Evolutionary conservation across 1,284 basidiomycete genomes (phyloP), one percentile per base, ranked within the genome.

Genomic region (Cutaneotrichosporon sp.): DNA sequence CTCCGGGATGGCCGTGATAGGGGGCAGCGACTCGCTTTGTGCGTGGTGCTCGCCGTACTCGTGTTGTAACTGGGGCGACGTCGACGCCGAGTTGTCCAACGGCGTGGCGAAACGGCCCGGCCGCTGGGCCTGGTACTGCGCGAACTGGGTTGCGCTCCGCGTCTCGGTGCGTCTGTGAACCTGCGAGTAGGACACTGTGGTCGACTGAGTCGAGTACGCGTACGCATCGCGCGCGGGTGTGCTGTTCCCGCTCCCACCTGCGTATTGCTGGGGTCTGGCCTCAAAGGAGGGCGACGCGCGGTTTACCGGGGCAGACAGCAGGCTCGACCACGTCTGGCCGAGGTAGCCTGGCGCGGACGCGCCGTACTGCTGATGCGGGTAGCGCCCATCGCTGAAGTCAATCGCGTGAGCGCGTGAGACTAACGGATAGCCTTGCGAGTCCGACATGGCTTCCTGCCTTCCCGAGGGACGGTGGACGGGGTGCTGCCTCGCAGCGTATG

Each of bases 241-340:
- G 20, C 45, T 16, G 22, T 27, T 24, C 45, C 22, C 45, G 6
- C 20, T 20, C n/a, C 45, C 45, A 25, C 22, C 20, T 18, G 14
- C 38, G 16, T 42, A 7, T 3, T 42, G 18, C 18, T 42, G 38
- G 8, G 38, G 38, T 42, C 7, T 16, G 5, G 16, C 38, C 18
- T n/a, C 38, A 18, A 42, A 42, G 18, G 38, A 42, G 3, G 16
- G 38, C 7, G 38, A n/a, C 18, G 16, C 18, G 18, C 38, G 16
- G 38, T n/a, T 8, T 5, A 42, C 18, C 18, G 3, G 38, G 6
- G 1, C 38, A 8, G 47, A 29, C 14, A 49, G 13, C 22, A 49
- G 27, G 14, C 27, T 25, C 18, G 51, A 53, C 51, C 34, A 53
- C 34, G 51, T 25, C 24, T 34, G 18, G 51, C 51, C 51, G 51